Evolutionary conservation across 192 early-diverging fungal species (phyloP), one percentile per base, ranked within the genome.

Genomic region (Linnemannia hyalina): DNA sequence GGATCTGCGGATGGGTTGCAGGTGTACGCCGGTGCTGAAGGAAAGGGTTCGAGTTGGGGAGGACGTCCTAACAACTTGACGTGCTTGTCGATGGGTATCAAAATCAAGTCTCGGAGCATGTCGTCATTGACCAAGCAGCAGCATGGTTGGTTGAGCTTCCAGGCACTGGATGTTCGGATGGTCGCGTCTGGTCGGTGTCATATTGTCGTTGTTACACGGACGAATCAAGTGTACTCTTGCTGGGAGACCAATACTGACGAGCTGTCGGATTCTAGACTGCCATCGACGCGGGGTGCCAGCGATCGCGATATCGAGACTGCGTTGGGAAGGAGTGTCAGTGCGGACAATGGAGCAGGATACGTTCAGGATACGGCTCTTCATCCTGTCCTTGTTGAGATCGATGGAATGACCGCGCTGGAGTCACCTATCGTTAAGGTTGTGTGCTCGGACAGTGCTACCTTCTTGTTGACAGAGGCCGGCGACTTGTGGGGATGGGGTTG

Each of bases 401-500:
- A 42, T 29, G 77, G 63, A 3, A 42, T 74, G 26, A 73, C 42
- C 35, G 63, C 38, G 8, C 63, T 46, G 3, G 65, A 44, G 1
- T 74, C 73, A 7, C 65, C 55, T 5, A 76, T 85, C 8, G 35
- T 54, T 35, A 85, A 85, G 46, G 22, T 80, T 36, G 77, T 54
- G 41, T 85, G 82, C 40, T 85, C 77, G 0, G 82, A 85, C 41
- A 75, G 40, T 8, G 82, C 77, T 1, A 85, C 82, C 1, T 85
- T 85, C 23, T 36, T 85, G 32, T 22, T 85, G 68, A 85, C 82
- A 10, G 78, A 85, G 29, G 70, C 60, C 29, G 82, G 82, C 4
- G 55, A 80, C 32, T 72, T 85, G 10, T 85, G 82, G 82, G 82
- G 77, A 65, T 85, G 82, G 82, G 82, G 82, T 0, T 75, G 16